A percentile compares a stretch with the other conserved stretches of the same genome.
These are phyloP conservation scores for Neonectria neomacrospora DNA, from an alignment of 2,329 filamentous ascomycete genomes.

Conservation along the genomic window DNA sequence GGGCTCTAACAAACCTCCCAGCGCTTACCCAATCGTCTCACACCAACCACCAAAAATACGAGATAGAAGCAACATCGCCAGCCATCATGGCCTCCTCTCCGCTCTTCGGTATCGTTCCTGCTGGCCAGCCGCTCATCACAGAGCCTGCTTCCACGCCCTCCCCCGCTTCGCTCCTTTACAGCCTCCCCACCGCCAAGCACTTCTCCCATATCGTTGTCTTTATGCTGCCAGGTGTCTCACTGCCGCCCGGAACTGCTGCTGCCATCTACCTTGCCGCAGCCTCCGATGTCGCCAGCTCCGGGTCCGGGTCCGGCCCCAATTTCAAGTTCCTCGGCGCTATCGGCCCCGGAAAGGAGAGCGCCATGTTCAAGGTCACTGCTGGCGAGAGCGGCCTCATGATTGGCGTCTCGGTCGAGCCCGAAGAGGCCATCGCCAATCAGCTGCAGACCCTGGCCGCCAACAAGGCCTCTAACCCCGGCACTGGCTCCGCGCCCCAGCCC, in stretches of 20 bases:
- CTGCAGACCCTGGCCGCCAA: conserved; percentile 66
- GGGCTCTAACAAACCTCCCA: background rate
- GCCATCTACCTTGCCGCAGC: conserved; percentile 84
- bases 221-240: conserved; percentile 78
- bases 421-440: conserved; percentile 75
- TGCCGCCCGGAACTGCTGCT: conserved; percentile 82
- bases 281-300: conserved; percentile 52
- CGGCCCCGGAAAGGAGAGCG: conserved; percentile 88
- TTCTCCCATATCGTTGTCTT: conserved; percentile 92
- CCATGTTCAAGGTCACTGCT: conserved; percentile 81
- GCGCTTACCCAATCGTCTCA: conserved; percentile 24
- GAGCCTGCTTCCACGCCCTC: conserved; percentile 64
- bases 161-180: conserved; percentile 67
- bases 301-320: conserved; percentile 57
- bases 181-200: conserved; percentile 57
- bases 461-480: conserved; percentile 35
- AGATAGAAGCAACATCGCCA: background rate
- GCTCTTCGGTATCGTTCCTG: conserved; percentile 70
- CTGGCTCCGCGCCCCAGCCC: conserved; percentile 50
- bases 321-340: conserved; percentile 92
- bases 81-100: conserved; percentile 55
- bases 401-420: conserved; percentile 85
- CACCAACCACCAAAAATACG: conserved; percentile 13
- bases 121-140: conserved; percentile 68
- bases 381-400: conserved; percentile 69